Conservation (phyloP, 306 rosid genomes). For the Dicorynia guianensis region DNA sequence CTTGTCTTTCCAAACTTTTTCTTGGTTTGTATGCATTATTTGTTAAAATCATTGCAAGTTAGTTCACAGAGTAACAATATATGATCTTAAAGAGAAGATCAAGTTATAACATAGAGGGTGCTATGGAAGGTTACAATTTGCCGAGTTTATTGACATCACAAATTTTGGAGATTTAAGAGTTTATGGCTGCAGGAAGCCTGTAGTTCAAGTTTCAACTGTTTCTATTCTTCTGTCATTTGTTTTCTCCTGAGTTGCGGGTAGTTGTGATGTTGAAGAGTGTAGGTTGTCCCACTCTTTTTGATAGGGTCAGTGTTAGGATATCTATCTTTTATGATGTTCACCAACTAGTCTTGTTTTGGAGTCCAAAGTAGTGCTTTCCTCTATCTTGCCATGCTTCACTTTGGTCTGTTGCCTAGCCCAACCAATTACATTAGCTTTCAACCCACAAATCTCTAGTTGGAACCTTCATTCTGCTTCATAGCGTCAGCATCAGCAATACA, state of each 20-base stretch:
- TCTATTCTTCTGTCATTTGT: not conserved
- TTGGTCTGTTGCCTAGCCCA: too few species aligned
- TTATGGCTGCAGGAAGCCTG: slow-evolving; percentile 4
- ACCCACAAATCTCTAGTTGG: too few species aligned
- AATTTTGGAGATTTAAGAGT: slow-evolving; percentile 22
- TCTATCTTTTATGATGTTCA: too few species aligned
- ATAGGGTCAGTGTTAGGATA: too few species aligned
- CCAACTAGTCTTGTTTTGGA: too few species aligned
- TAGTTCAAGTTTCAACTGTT: not conserved
- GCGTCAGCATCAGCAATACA: too few species aligned
- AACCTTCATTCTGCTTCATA: too few species aligned
- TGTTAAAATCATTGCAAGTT: slow-evolving; percentile 27
- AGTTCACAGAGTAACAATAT: slow-evolving; percentile 1
- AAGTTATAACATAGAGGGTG: slow-evolving; percentile 9
- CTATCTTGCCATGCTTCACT: too few species aligned
- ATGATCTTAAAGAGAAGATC: slow-evolving; percentile 30
- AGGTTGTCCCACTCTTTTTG: too few species aligned
- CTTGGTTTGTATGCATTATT: slow-evolving; percentile 10
- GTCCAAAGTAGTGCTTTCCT: too few species aligned
- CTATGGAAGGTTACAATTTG: slow-evolving; percentile 24
- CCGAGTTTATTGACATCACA: slow-evolving; percentile 4
- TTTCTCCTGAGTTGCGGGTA: slow-evolving; percentile 25
- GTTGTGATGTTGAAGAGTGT: not conserved
- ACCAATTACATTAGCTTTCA: too few species aligned
- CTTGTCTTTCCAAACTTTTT: not conserved